Conservation (phyloP, 805 yeast genomes). For the Metschnikowia cerradonensis region DNA sequence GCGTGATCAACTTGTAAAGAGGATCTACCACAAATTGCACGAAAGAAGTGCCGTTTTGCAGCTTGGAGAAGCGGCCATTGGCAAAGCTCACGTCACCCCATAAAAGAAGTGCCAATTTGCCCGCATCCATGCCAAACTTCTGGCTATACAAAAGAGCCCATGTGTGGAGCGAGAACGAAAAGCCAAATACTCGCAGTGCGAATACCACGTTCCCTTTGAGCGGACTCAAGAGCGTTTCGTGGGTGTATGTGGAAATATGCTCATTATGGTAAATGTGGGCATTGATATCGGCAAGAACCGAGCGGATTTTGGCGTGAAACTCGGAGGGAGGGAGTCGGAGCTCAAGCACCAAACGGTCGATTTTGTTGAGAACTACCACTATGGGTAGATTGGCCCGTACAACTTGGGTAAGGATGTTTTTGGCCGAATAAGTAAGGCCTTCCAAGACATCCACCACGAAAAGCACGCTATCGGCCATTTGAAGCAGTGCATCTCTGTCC, state of each 20-base stretch:
- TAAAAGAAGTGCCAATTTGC: conserved; percentile 47
- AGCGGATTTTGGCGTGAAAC: conserved; percentile 63
- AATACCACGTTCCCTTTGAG: conserved; percentile 64
- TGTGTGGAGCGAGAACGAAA: conserved; percentile 63
- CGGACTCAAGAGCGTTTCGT: conserved; percentile 49
- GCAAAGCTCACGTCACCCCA: conserved; percentile 77
- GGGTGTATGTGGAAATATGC: conserved; percentile 24
- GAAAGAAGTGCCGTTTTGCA: conserved; percentile 42
- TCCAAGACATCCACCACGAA: conserved; percentile 83
- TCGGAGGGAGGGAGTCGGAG: conserved; percentile 70
- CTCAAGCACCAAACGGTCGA: conserved; percentile 84
- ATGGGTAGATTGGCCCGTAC: conserved; percentile 49
- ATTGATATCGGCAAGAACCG: conserved; percentile 63
- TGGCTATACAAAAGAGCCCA: conserved; percentile 52
- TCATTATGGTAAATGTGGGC: conserved; percentile 38
- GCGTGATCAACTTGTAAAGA: conserved; percentile 67
- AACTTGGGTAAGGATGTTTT: conserved; percentile 48
- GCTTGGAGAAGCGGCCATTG: conserved; percentile 43
- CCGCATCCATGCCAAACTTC: conserved; percentile 18
- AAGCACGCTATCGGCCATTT: conserved; percentile 60
- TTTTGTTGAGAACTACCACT: conserved; percentile 65
- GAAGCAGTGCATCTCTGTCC: conserved; percentile 57
- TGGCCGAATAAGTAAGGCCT: conserved; percentile 62
- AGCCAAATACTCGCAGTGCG: conserved; percentile 60
- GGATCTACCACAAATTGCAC: conserved; percentile 70